These are phyloP conservation scores for Fraxinus nigra DNA, from an alignment of 305 asterid genomes.

Conservation along the genomic window DNA sequence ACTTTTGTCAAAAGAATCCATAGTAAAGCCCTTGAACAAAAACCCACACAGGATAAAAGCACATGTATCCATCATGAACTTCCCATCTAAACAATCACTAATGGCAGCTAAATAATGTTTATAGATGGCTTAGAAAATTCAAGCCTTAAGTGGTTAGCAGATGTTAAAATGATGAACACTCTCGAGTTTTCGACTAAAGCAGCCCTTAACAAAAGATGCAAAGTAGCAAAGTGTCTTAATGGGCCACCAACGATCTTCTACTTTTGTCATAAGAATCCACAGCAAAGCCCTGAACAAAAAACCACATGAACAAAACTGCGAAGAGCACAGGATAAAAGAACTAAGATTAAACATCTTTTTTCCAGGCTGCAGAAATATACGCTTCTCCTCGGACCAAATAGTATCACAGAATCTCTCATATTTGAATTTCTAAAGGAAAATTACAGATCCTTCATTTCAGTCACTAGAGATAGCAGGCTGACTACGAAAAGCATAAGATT, in stretches of 20 bases:
- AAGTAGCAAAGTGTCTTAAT: conserved; percentile 25
- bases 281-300: conserved; percentile 34
- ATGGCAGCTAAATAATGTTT: conserved; percentile 19
- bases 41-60: conserved; percentile 36
- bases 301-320: conserved; percentile 33
- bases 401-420: conserved; percentile 36
- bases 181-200: conserved; percentile 30
- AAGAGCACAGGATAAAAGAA: conserved; percentile 37
- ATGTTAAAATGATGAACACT: conserved; percentile 38
- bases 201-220: conserved; percentile 35
- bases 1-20: conserved; percentile 38
- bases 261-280: conserved; percentile 38
- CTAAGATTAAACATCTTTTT: conserved; percentile 35
- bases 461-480: conserved; percentile 52
- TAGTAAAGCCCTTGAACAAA: conserved; percentile 32
- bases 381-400: conserved; percentile 39
- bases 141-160: conserved; percentile 45
- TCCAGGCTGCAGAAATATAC: conserved; percentile 30
- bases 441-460: conserved; percentile 42
- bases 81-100: background rate
- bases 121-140: conserved; percentile 19
- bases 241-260: conserved; percentile 44
- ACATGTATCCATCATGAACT: background rate
- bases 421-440: conserved; percentile 44
- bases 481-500: conserved; percentile 46